These are phyloP conservation scores for Endogone sp. DNA, from an alignment of 192 early-diverging fungal species.

Conservation along the genomic window DNA sequence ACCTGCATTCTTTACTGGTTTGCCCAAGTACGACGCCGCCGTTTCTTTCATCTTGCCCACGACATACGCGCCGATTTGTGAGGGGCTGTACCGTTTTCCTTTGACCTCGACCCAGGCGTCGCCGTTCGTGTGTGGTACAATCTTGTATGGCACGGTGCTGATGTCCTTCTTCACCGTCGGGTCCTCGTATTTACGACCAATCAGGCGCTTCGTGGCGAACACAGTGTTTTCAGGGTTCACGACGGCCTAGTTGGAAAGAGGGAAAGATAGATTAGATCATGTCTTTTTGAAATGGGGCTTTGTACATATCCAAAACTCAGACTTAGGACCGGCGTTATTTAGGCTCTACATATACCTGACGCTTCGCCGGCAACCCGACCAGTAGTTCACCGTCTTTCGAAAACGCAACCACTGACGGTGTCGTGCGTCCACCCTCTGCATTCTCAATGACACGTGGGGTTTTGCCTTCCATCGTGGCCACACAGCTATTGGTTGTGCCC, in stretches of 20 bases:
- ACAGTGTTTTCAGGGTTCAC: constrained; percentile 99
- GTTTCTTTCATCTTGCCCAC: constrained; percentile 99
- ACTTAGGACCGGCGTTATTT: not conserved
- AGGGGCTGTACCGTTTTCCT: constrained; percentile 93
- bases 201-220: constrained; percentile 95
- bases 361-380: constrained; percentile 95
- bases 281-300: no score
- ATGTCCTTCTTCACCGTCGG: constrained; percentile 85
- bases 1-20: constrained; percentile 74
- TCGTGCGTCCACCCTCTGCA: constrained; percentile 83
- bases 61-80: constrained; percentile 96
- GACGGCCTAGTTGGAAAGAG: constrained; percentile 56
- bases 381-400: constrained; percentile 90
- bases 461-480: constrained; percentile 94
- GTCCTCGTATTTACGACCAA: constrained; percentile 93
- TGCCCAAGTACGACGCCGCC: constrained; percentile 76
- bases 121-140: constrained; percentile 91
- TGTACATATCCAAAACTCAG: no score
- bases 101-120: constrained; percentile 98
- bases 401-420: constrained; percentile 87
- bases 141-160: constrained; percentile 91
- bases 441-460: constrained; percentile 88
- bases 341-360: constrained; percentile 57
- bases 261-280: no score
- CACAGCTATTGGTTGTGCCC: constrained; percentile 94